Evolutionary conservation across 257 asterid genomes (phyloP), one percentile per base, ranked within the genome.

Genomic region (Gentiana straminea): DNA sequence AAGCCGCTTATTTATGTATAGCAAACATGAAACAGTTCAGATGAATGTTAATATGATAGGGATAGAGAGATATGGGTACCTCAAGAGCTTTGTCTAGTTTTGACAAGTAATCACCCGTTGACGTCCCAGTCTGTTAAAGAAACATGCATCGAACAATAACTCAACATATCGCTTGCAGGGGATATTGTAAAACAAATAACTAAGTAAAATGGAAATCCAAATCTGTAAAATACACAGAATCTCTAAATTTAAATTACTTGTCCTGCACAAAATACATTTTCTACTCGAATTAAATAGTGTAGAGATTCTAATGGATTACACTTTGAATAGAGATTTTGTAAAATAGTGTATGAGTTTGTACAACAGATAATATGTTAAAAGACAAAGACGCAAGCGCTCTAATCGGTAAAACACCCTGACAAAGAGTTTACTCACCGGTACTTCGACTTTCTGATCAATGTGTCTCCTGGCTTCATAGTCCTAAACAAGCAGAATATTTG

Each of bases 391-490:
- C 1, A 24, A 24, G 24, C 24, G 24, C 24, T 24, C 24, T 24
- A 24, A 24, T 24, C 24, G 24, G 24, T 24, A 24, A 24, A 24
- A 24, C 24, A 24, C 24, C 24, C 24, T 24, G 24, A 24, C 24
- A 24, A 24, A 24, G 24, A 24, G 24, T 24, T 24, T 24, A 24
- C 84, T 80, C 66, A 91, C 96, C 78, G 39, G 53, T 56, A 91
- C 88, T 87, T 87, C 93, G 65, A 91, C 94, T 77, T 73, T 70
- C 72, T 84, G 98, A 67, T 72, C 75, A 73, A 91, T 84, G 67
- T 62, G 71, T 70, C 84, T 79, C 75, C 87, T 78, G 52, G 95
- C 93, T 66, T 75, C 93, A 59, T 75, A 70, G 72, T 91, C 97
- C 98, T 91, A 62, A 35, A 68, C 39, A 61, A 13, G 45, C 52